A percentile compares a stretch with the other conserved stretches of the same genome.
Conservation (phyloP, 495 filamentous ascomycete genomes). For the Neurospora sp. region DNA sequence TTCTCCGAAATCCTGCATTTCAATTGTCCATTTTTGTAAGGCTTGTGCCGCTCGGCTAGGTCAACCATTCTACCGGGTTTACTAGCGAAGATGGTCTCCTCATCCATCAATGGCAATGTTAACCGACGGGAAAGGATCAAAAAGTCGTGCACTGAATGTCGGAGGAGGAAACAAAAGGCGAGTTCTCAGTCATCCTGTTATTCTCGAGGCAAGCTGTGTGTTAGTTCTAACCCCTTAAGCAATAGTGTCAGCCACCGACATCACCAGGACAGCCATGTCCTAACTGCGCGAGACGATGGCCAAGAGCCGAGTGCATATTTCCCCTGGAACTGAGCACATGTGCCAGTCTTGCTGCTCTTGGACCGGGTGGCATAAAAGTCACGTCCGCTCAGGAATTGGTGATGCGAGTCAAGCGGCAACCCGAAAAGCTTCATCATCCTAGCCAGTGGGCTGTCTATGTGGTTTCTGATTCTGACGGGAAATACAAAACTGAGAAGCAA, state of each 20-base stretch:
- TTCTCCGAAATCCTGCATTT: background rate
- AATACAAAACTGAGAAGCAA: background rate
- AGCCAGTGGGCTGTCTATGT: background rate
- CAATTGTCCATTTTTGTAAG: background rate
- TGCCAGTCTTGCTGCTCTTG: background rate
- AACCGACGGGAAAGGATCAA: background rate
- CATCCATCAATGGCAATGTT: background rate
- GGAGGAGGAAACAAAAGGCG: conserved; percentile 9
- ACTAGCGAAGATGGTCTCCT: background rate
- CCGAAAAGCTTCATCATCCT: background rate
- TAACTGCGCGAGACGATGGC: conserved; percentile 10
- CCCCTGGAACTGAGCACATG: background rate
- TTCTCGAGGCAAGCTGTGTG: background rate
- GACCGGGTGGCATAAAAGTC: conserved; percentile 1
- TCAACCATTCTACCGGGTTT: background rate
- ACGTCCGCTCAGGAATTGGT: conserved; percentile 1
- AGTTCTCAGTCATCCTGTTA: background rate
- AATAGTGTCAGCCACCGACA: conserved; percentile 2
- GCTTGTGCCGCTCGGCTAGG: background rate
- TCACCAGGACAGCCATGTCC: background rate
- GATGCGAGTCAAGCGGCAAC: background rate
- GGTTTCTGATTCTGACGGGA: background rate
- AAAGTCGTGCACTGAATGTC: conserved; percentile 10
- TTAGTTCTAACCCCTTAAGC: background rate
- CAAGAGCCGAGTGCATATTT: conserved; percentile 5